A percentile compares a stretch with the other conserved stretches of the same genome.
phyloP scores from a whole-genome alignment of 177 flowering plant genomes.

The Vitis hybrid region DNA sequence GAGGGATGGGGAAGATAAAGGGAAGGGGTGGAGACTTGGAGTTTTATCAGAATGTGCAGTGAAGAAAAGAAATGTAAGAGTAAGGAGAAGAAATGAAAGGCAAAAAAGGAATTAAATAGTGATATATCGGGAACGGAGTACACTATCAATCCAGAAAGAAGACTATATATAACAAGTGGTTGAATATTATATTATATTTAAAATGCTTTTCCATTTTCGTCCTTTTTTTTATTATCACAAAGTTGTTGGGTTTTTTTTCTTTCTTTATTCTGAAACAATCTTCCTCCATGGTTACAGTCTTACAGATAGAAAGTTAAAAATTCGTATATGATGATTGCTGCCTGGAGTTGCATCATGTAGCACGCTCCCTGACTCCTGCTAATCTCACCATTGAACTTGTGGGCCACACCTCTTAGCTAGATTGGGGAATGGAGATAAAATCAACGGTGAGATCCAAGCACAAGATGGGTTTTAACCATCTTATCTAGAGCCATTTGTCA shows the following conservation, averaged over 20 bases:
- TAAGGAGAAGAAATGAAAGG: slow-evolving; percentile 2
- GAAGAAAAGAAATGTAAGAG: slow-evolving; percentile 2
- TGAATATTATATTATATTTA: slow-evolving; percentile 14
- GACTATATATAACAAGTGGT: slow-evolving; percentile 27
- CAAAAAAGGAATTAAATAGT: slow-evolving; percentile 20
- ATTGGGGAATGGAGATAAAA: neutral
- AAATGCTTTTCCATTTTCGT: slow-evolving; percentile 1
- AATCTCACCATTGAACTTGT: neutral
- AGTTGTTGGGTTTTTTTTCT: slow-evolving; percentile 19
- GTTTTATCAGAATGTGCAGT: slow-evolving; percentile 58
- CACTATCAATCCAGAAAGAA: slow-evolving; percentile 27
- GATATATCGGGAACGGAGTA: slow-evolving; percentile 38
- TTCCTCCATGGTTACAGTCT: neutral
- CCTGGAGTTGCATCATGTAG: neutral
- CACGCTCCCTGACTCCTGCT: neutral
- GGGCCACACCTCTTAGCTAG: neutral
- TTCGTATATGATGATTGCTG: slow-evolving; percentile 6
- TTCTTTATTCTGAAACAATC: neutral
- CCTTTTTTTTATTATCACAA: slow-evolving; percentile 11
- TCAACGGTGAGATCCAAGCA: neutral
- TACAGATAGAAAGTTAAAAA: neutral
- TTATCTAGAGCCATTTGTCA: neutral
- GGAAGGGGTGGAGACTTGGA: slow-evolving; percentile 40
- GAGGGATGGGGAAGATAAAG: slow-evolving; percentile 56
- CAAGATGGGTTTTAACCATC: neutral